These are phyloP conservation scores for Pezizomycotina sp. DNA, from an alignment of 2,329 filamentous ascomycete genomes.

Conservation along the genomic window DNA sequence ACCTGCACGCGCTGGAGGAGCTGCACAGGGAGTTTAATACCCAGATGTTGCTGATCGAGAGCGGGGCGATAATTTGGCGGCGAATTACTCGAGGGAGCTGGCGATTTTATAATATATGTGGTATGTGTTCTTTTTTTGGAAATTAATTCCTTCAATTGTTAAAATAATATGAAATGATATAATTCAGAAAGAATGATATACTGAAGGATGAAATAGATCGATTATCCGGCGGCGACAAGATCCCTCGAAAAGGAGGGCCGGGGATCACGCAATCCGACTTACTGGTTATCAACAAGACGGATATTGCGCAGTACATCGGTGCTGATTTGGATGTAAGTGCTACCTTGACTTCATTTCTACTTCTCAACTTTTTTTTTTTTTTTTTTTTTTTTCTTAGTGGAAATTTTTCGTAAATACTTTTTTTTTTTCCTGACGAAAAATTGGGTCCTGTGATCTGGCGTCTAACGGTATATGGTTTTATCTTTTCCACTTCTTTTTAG, in stretches of 20 bases:
- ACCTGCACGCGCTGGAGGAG: constrained; percentile 80
- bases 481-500: constrained; percentile 3
- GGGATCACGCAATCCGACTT: constrained; percentile 94
- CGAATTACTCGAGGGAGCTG: constrained; percentile 87
- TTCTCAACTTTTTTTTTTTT: too few relatives aligned
- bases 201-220: constrained; percentile 44
- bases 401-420: too few relatives aligned
- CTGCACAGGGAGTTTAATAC: constrained; percentile 65
- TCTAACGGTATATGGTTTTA: too few relatives aligned
- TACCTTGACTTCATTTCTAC: too few relatives aligned
- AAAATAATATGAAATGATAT: neutral
- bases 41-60: constrained; percentile 84
- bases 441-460: too few relatives aligned
- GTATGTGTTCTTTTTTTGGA: constrained; percentile 12
- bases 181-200: too few relatives aligned
- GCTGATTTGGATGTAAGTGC: constrained; percentile 52
- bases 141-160: neutral
- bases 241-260: constrained; percentile 86
- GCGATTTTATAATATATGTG: constrained; percentile 96
- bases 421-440: too few relatives aligned
- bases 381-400: too few relatives aligned
- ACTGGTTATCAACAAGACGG: constrained; percentile 92
- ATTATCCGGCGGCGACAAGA: constrained; percentile 91
- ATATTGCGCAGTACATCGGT: constrained; percentile 75
- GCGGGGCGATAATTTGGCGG: constrained; percentile 92